phyloP scores from a whole-genome alignment of 2,329 filamentous ascomycete species.

The Exophiala xenobiotica region DNA sequence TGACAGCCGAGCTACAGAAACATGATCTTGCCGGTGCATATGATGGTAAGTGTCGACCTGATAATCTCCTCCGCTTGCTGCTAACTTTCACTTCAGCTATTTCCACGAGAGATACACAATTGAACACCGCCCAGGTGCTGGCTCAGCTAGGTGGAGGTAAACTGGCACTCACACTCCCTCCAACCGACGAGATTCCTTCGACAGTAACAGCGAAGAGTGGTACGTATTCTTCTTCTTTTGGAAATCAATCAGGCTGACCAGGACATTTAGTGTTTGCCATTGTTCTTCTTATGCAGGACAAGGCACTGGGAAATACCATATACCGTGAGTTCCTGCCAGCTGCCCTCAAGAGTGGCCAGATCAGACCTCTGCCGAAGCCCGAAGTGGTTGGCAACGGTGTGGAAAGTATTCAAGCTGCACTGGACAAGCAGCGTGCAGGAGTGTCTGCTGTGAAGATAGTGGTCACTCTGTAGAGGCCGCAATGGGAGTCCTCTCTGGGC shows the following conservation, averaged over 20 bases:
- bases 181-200: constrained; percentile 19
- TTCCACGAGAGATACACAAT: constrained; percentile 18
- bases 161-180: constrained; percentile 14
- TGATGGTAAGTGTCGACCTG: constrained; percentile 17
- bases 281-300: constrained; percentile 17
- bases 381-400: constrained; percentile 42
- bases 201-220: constrained; percentile 16
- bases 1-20: constrained; percentile 23
- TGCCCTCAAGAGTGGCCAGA: constrained; percentile 34
- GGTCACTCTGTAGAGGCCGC: constrained; percentile 31
- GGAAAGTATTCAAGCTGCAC: constrained; percentile 37
- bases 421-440: constrained; percentile 40
- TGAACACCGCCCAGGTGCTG: constrained; percentile 22
- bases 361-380: constrained; percentile 37
- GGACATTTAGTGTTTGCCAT: constrained; percentile 17
- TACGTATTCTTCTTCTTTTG: constrained; percentile 8
- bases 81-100: too few relatives aligned
- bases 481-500: too few relatives aligned
- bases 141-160: constrained; percentile 25
- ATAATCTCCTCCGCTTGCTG: background rate
- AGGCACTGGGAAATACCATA: constrained; percentile 34
- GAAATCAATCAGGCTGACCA: constrained; percentile 7
- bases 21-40: constrained; percentile 14
- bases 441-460: constrained; percentile 44
- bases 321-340: constrained; percentile 36